A percentile compares a stretch with the other conserved stretches of the same genome.
phyloP scores from a whole-genome alignment of 2,329 filamentous ascomycete genomes.

The Cercospora sp. region DNA sequence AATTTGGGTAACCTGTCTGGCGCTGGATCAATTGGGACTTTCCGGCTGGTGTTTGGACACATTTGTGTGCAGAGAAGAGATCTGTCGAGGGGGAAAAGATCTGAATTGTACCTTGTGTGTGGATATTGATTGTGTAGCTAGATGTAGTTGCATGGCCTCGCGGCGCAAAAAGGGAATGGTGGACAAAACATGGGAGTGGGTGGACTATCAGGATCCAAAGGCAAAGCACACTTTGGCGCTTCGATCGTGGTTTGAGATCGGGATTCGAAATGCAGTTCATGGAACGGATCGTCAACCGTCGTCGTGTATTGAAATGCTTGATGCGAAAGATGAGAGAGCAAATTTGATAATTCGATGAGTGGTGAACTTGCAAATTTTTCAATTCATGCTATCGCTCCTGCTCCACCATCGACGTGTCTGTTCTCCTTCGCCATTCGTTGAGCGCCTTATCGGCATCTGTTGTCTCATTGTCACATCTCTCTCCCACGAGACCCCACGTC shows the following conservation, averaged over 20 bases:
- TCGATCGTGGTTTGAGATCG: neutral
- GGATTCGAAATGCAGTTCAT: neutral
- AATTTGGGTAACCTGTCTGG: neutral
- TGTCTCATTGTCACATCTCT: slow-evolving; percentile 66
- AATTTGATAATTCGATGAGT: neutral
- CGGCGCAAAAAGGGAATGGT: neutral
- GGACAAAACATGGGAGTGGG: neutral
- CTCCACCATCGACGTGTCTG: neutral
- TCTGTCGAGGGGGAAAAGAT: neutral
- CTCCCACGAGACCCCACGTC: slow-evolving; percentile 76
- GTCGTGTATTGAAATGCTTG: neutral
- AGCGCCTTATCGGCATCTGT: slow-evolving; percentile 65
- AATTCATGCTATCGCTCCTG: neutral
- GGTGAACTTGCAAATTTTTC: neutral
- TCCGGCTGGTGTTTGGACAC: neutral
- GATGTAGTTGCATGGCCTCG: neutral
- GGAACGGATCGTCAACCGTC: neutral
- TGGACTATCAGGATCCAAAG: neutral
- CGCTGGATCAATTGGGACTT: neutral
- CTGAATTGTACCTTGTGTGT: neutral
- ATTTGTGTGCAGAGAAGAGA: neutral
- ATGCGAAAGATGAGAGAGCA: neutral
- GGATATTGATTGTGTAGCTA: neutral
- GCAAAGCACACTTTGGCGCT: neutral
- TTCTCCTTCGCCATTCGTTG: slow-evolving; percentile 57